Conservation (phyloP, 2,329 filamentous ascomycete species). For the Talaromyces piceae region DNA sequence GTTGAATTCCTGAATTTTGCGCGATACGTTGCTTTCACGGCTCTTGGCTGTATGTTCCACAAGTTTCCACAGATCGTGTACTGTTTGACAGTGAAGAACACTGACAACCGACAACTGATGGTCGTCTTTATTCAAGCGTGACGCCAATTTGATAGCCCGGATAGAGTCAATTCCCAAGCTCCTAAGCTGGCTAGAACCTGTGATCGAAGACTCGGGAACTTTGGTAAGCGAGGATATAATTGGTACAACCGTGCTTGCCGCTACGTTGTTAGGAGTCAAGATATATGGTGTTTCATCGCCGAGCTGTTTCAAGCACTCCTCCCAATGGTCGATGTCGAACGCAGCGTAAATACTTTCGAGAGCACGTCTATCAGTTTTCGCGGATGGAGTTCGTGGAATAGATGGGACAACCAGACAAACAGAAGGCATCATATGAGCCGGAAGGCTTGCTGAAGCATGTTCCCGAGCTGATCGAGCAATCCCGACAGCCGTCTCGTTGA, state of each 20-base stretch:
- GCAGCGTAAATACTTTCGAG: slow-evolving; percentile 15
- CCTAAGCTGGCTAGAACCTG: slow-evolving; percentile 17
- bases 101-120: slow-evolving; percentile 22
- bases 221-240: slow-evolving; percentile 18
- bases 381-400: slow-evolving; percentile 1
- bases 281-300: not conserved
- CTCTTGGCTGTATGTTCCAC: slow-evolving; percentile 4
- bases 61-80: slow-evolving; percentile 20
- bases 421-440: slow-evolving; percentile 5
- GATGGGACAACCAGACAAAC: not conserved
- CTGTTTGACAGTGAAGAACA: slow-evolving; percentile 22
- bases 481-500: slow-evolving; percentile 14
- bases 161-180: slow-evolving; percentile 27
- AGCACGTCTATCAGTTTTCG: slow-evolving; percentile 3
- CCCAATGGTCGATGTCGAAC: slow-evolving; percentile 23
- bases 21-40: not conserved
- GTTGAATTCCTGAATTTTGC: slow-evolving; percentile 14
- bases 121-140: slow-evolving; percentile 19
- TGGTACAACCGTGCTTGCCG: slow-evolving; percentile 12
- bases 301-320: slow-evolving; percentile 11
- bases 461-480: slow-evolving; percentile 19
- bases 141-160: slow-evolving; percentile 23
- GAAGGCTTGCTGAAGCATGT: slow-evolving; percentile 15
- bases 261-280: not conserved
- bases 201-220: slow-evolving; percentile 16